Evolutionary conservation across 306 rosid genomes (phyloP), one percentile per base, ranked within the genome.

Genomic region (Adenanthera pavonina): DNA sequence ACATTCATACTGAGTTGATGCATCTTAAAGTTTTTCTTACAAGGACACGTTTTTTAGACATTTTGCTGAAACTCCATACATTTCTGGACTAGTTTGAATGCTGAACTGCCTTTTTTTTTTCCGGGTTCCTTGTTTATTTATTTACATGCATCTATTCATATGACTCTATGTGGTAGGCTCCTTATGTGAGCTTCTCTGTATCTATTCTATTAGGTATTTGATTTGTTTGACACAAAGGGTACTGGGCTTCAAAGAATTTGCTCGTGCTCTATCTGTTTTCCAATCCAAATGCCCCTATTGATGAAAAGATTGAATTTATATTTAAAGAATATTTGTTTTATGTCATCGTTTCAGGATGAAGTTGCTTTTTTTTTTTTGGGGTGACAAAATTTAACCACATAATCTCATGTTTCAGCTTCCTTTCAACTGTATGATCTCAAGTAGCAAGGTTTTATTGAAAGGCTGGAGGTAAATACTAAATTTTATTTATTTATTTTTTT

Each of bases 281-380:
- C 99, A 95, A 95, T 82, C 99, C 99, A 3, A 95, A 95, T 78
- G 99, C 99, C 83, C 99, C 97, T 0, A 89, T 92, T 62, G 99
- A 95, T 14, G 97, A 93, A 80, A 95, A 96, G 89, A 89, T 96
- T 66, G 99, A 91, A 77, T 96, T 97, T 96, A 96, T 38, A 91
- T 57, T 36, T 36, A 35, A 11, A 95, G 17, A 53, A 10, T 56
- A 44, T 36, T 49, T 43, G 19, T 47, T 15, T 38, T 7, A 3
- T 47, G 36, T 72, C 40, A 38, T 48, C 41, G 33, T 14, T 44
- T 68, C 68, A 57, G 30, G 69, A 78, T 17, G 44, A 68, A 67
- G 46, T 54, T 77, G 43, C 43, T 54, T 47, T 46, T 20, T 54
- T 73, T 75, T 49, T 14, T 16, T 51, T 13, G n/a, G 46, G 98